A percentile compares a stretch with the other conserved stretches of the same genome.
Conservation (phyloP, 441 rosid species). For the Croton laevigatus region DNA sequence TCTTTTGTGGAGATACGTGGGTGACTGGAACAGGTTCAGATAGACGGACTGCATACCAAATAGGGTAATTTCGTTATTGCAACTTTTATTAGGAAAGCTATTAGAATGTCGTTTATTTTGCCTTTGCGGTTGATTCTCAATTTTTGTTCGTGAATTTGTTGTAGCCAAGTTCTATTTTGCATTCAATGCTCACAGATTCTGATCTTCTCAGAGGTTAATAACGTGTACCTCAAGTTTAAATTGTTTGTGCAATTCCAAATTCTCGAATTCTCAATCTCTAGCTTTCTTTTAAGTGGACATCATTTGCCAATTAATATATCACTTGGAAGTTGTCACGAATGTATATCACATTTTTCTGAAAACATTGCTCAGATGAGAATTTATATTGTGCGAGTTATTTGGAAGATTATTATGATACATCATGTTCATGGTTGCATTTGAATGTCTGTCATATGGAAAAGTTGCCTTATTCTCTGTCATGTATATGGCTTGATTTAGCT, state of each 20-base stretch:
- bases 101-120: background rate
- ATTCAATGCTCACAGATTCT: background rate
- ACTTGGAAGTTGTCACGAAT: too few relatives aligned
- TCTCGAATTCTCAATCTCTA: background rate
- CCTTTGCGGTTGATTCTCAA: background rate
- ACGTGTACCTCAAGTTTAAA: background rate
- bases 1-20: constrained; percentile 83
- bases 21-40: constrained; percentile 72
- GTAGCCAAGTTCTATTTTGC: background rate
- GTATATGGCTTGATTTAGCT: background rate
- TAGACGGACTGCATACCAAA: constrained; percentile 80
- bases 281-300: background rate
- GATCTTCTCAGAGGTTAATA: background rate
- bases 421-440: background rate
- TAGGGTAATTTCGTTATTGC: constrained; percentile 49
- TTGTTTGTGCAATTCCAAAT: background rate
- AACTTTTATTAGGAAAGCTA: background rate
- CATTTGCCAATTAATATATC: background rate
- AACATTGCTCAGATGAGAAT: background rate
- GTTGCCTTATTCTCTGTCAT: background rate
- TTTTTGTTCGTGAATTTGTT: background rate
- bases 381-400: background rate
- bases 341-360: background rate
- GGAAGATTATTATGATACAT: background rate
- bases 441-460: background rate